Percentiles rank a stretch among this genome's conserved stretches.
Evolutionary conservation across 2,329 filamentous ascomycete species (phyloP).

Genomic region (Sporothrix dimorphospora): DNA sequence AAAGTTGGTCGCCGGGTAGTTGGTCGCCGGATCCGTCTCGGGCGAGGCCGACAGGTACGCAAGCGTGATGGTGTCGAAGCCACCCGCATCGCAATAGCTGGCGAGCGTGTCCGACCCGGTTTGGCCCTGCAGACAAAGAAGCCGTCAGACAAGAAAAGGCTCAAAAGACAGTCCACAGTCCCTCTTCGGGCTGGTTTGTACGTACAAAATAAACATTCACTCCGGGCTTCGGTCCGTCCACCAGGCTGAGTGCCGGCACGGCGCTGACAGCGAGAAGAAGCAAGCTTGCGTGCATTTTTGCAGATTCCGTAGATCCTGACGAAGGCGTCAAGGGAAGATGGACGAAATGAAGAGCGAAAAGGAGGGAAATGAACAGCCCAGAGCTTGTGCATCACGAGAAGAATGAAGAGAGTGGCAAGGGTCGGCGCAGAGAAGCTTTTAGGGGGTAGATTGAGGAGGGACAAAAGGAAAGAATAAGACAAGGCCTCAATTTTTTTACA

Average conservation of each 20-base stretch:
- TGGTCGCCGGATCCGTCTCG: constrained; percentile 20
- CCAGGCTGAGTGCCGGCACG: not conserved
- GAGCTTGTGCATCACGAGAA: not conserved
- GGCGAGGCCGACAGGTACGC: constrained; percentile 22
- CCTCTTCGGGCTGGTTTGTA: not conserved
- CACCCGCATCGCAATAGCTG: constrained; percentile 23
- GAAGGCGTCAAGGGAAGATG: not conserved
- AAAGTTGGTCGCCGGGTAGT: constrained; percentile 25
- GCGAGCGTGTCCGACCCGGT: constrained; percentile 8
- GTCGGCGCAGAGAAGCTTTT: not conserved
- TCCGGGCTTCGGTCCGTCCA: not conserved
- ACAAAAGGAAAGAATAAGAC: not conserved
- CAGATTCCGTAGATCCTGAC: too few relatives aligned
- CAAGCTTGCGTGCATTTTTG: not conserved
- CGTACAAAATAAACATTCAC: constrained; percentile 27
- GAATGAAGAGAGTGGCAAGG: not conserved
- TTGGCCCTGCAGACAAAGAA: not conserved
- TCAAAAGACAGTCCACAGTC: not conserved
- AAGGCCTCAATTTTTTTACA: not conserved
- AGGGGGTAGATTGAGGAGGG: not conserved
- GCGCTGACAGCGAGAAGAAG: not conserved
- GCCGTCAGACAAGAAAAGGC: not conserved
- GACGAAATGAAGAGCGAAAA: not conserved
- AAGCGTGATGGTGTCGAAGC: constrained; percentile 24
- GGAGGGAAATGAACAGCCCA: not conserved